These are phyloP conservation scores for Cutaneotrichosporon sp. DNA, from an alignment of 1,284 basidiomycete species.

Conservation along the genomic window DNA sequence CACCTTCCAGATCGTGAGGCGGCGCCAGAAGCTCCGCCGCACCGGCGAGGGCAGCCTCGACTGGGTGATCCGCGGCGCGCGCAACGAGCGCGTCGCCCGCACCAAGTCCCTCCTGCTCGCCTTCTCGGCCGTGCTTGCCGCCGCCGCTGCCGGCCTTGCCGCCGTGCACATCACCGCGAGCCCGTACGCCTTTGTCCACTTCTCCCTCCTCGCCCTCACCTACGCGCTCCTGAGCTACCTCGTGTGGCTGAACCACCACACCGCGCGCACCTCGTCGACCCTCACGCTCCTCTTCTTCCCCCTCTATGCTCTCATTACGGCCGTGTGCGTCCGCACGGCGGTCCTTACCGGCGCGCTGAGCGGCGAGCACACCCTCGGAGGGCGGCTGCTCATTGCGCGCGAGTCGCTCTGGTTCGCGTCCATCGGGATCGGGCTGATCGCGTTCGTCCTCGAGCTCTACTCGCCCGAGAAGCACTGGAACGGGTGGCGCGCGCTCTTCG, in stretches of 20 bases:
- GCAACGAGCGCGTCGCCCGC: conserved; percentile 60
- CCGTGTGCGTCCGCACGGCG: conserved; percentile 67
- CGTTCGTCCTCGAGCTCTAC: conserved; percentile 69
- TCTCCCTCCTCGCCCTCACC: conserved; percentile 33
- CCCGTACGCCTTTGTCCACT: conserved; percentile 27
- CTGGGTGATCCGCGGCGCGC: conserved; percentile 28
- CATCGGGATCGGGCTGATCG: conserved; percentile 59
- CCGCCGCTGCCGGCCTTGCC: conserved; percentile 61
- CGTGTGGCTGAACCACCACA: conserved; percentile 67
- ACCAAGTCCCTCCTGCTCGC: conserved; percentile 59
- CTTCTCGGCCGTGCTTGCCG: conserved; percentile 55
- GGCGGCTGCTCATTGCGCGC: conserved; percentile 39
- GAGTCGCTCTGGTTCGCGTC: conserved; percentile 54
- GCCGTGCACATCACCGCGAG: conserved; percentile 58
- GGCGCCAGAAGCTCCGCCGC: conserved; percentile 38
- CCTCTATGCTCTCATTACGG: conserved; percentile 60
- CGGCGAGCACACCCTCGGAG: conserved; percentile 28
- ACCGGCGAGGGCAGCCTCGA: conserved; percentile 20
- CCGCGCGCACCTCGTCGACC: conserved; percentile 74
- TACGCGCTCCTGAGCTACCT: conserved; percentile 43
- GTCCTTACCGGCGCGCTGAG: conserved; percentile 45
- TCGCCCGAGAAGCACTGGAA: conserved; percentile 63
- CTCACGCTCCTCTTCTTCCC: conserved; percentile 84
- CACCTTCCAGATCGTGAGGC: conserved; percentile 52
- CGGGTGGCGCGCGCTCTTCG: conserved; percentile 6